Evolutionary conservation across 129 eudicot species (phyloP), one percentile per base, ranked within the genome.

Genomic region (Escallonia herrerae): DNA sequence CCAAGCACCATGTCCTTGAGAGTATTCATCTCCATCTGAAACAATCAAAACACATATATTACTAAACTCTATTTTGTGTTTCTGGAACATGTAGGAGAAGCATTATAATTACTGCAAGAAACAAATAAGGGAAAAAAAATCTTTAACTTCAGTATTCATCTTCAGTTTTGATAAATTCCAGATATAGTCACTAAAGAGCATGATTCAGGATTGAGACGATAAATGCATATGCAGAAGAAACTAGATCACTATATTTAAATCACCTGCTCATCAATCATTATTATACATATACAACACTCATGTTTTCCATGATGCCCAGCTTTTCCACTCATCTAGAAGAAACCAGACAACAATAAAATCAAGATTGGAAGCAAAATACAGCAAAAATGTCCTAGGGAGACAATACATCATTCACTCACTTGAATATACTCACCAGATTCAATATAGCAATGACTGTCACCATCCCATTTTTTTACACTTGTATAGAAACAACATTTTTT

Each of bases 371-470:
- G 9, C 50, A 54, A 45, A 56, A 5, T 58, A 11, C n/a, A n/a
- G 46, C 72, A 53, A 65, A 55, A 42, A 13, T 7, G 39, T 43
- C 49, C 33, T 48, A 58, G 42, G 43, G 47, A 13, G 49, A 47
- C 37, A 8, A 60, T 76, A 57, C 3, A 68, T n/a, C n/a, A n/a
- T n/a, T 76, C 44, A 76, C 89, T 65, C 82, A 88, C 98, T 96
- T 91, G 98, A 39, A 91, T 91, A 82, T 91, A 91, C 80, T 91
- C 98, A 68, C 96, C 96, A 73, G 98, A 91, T 62, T 91, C 98
- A 75, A 91, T 86, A 70, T 85, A 87, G 37, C 98, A 89, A 76
- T 85, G 95, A 58, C 96, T 87, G 53, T 91, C 97, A 77, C 97
- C 97, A 58, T 91, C 97, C 95, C 95, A 91, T 71, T 91, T 91